phyloP scores from a whole-genome alignment of 768 basidiomycete genomes.

The Rhodotorula kratochvilovae region DNA sequence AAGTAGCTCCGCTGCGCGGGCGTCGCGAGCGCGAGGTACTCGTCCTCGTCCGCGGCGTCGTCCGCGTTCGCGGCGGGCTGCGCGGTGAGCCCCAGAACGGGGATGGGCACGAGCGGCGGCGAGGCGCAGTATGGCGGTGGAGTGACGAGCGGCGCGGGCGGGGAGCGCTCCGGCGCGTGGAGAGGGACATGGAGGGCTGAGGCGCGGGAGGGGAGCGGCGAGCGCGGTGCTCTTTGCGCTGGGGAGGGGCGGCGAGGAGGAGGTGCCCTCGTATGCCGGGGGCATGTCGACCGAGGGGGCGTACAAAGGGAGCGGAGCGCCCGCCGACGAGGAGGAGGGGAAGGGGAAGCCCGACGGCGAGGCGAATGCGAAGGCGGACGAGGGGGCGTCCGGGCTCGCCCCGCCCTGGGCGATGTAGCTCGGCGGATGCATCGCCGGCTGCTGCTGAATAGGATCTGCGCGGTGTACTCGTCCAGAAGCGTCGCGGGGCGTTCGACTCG shows the following conservation, averaged over 20 bases:
- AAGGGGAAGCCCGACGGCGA: not conserved
- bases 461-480: no score
- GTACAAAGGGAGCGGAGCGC: no score
- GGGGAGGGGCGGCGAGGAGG: not conserved
- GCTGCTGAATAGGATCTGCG: not conserved
- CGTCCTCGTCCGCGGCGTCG: not conserved
- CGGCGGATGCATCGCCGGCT: not conserved
- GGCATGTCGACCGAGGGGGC: not conserved
- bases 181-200: not conserved
- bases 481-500: no score
- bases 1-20: conserved; percentile 23
- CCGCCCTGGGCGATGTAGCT: not conserved
- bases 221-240: not conserved
- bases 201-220: no score
- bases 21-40: conserved; percentile 11
- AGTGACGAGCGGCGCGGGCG: not conserved
- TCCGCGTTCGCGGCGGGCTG: no score
- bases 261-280: not conserved
- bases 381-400: no score
- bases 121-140: not conserved
- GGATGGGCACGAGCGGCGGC: not conserved
- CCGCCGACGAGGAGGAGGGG: not conserved
- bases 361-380: not conserved
- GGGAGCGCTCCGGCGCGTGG: no score
- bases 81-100: no score